phyloP scores from a whole-genome alignment of 208 protist species.

The Acanthamoeba sp. region DNA sequence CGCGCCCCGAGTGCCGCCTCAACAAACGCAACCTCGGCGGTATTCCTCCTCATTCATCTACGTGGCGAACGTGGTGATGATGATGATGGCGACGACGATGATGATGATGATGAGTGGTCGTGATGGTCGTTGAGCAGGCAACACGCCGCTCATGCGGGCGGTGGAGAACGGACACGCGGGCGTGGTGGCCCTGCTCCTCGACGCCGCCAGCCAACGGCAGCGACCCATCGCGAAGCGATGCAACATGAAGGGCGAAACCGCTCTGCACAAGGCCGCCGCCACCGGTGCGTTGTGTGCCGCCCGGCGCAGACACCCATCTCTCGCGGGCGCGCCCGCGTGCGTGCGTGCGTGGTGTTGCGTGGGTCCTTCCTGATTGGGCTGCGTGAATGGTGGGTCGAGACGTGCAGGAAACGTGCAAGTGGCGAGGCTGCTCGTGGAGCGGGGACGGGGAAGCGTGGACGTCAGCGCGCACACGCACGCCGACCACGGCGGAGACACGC shows the following conservation, averaged over 20 bases:
- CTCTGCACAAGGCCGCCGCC: constrained; percentile 41
- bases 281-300: not conserved
- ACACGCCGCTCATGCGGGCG: constrained; percentile 48
- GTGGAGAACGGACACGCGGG: constrained; percentile 35
- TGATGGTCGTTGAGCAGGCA: not conserved
- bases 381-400: not conserved
- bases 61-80: no score
- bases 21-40: constrained; percentile 37
- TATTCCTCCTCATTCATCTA: constrained; percentile 28
- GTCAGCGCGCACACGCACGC: not conserved
- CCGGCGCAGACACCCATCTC: no score
- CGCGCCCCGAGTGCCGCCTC: not conserved
- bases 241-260: constrained; percentile 58
- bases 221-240: not conserved
- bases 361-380: not conserved
- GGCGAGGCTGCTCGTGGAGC: constrained; percentile 47
- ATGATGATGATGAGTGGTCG: not conserved
- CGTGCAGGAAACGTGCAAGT: constrained; percentile 28
- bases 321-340: not conserved
- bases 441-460: constrained; percentile 7
- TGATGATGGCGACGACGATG: not conserved
- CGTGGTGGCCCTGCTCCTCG: constrained; percentile 28
- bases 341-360: not conserved
- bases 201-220: not conserved
- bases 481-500: not conserved